These are phyloP conservation scores for Lizonia empirigonia DNA, from an alignment of 2,329 filamentous ascomycete genomes.

Conservation along the genomic window DNA sequence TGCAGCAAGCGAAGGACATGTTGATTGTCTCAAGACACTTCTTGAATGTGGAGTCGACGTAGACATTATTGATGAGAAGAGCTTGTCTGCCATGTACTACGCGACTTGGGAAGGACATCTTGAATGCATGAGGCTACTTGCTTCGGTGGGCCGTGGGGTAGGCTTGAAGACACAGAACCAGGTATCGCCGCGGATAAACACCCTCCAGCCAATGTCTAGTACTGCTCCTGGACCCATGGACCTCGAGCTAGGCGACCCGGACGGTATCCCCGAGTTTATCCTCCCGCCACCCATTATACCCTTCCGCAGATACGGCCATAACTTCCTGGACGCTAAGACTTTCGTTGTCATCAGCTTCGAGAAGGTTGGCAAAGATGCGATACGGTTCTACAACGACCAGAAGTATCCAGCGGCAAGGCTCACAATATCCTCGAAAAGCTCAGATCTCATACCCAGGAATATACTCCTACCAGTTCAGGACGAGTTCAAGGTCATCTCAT, in stretches of 20 bases:
- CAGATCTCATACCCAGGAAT: conserved; percentile 94
- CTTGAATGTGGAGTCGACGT: conserved; percentile 79
- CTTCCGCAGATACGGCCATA: conserved; percentile 91
- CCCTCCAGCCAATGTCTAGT: conserved; percentile 40
- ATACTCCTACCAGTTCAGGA: conserved; percentile 95
- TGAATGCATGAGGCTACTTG: conserved; percentile 89
- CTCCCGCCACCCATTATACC: conserved; percentile 96
- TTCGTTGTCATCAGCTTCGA: conserved; percentile 94
- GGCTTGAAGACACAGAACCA: conserved; percentile 42
- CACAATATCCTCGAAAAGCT: conserved; percentile 95
- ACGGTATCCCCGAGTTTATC: conserved; percentile 90
- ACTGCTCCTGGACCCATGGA: conserved; percentile 50
- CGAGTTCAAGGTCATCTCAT: conserved; percentile 89
- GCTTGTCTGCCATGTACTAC: conserved; percentile 94
- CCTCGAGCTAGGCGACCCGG: conserved; percentile 71
- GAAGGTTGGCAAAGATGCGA: conserved; percentile 71
- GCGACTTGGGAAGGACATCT: conserved; percentile 97
- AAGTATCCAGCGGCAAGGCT: conserved; percentile 94
- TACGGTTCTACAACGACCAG: conserved; percentile 95
- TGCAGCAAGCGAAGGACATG: conserved; percentile 93
- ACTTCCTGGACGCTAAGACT: conserved; percentile 97
- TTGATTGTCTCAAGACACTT: conserved; percentile 81
- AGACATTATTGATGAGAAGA: conserved; percentile 87
- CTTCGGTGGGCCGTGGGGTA: conserved; percentile 55
- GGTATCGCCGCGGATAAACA: conserved; percentile 51